Conservation (phyloP, 2,329 filamentous ascomycete genomes). For the Aspergillus texensis region DNA sequence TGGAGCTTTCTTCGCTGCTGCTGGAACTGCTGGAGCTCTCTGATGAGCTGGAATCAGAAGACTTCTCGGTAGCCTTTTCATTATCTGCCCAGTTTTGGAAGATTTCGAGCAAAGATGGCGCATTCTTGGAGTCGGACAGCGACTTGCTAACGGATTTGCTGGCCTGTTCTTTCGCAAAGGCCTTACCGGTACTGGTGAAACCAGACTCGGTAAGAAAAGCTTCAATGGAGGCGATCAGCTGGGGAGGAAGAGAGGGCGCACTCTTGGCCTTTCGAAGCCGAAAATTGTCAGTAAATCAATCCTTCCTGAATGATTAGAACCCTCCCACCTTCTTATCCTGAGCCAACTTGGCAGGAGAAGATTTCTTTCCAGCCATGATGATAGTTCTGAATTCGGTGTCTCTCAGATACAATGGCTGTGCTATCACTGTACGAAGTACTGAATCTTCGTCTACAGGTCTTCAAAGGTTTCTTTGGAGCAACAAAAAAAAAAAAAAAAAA, state of each 20-base stretch:
- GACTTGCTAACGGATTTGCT: conserved; percentile 29
- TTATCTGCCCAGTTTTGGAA: conserved; percentile 31
- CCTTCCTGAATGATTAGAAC: neutral
- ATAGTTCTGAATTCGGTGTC: neutral
- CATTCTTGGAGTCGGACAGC: conserved; percentile 28
- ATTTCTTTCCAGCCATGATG: conserved; percentile 34
- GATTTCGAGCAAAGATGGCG: conserved; percentile 46
- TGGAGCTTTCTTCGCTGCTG: conserved; percentile 31
- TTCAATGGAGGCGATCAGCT: conserved; percentile 69
- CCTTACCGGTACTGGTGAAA: conserved; percentile 63
- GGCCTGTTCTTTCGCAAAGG: conserved; percentile 64
- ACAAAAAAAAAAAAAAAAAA: conserved; percentile 21
- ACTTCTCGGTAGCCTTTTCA: conserved; percentile 14
- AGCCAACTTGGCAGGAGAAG: conserved; percentile 24
- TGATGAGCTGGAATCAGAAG: conserved; percentile 21
- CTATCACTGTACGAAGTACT: neutral
- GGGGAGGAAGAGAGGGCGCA: conserved; percentile 51
- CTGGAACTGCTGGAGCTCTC: conserved; percentile 21
- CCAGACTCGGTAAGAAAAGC: conserved; percentile 67
- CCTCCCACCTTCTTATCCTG: conserved; percentile 25
- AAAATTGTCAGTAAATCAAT: neutral
- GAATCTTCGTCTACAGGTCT: neutral
- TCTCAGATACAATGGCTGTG: conserved; percentile 6
- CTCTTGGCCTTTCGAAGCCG: conserved; percentile 28
- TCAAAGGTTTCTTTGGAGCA: conserved; percentile 8